These are phyloP conservation scores for Trichoderma sp. DNA, from an alignment of 2,329 filamentous ascomycete genomes.

Conservation along the genomic window DNA sequence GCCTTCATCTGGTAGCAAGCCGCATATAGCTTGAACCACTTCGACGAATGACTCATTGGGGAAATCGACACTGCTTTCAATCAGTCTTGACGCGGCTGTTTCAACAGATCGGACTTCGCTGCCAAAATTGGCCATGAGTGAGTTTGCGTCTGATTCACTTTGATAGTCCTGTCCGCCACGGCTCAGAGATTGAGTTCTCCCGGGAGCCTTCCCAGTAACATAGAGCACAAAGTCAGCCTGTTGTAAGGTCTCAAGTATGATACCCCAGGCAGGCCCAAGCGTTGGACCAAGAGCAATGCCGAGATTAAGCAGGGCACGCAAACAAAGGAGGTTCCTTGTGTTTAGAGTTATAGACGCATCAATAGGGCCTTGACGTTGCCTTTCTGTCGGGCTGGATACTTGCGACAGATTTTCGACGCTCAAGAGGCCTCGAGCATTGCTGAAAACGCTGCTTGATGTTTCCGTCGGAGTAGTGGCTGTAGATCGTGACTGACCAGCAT, in stretches of 20 bases:
- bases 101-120: conserved; percentile 86
- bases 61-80: conserved; percentile 92
- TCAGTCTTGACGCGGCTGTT: conserved; percentile 78
- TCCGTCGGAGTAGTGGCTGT: conserved; percentile 52
- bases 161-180: conserved; percentile 47
- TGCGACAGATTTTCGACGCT: conserved; percentile 71
- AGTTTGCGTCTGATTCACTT: conserved; percentile 52
- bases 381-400: conserved; percentile 57
- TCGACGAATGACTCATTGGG: conserved; percentile 79
- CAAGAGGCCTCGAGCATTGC: conserved; percentile 70
- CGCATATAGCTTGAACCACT: conserved; percentile 74
- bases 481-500: conserved; percentile 46
- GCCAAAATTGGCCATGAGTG: conserved; percentile 66
- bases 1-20: conserved; percentile 57
- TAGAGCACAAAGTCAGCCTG: conserved; percentile 88
- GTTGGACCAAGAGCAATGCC: conserved; percentile 93
- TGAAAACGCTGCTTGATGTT: conserved; percentile 58
- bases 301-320: conserved; percentile 89
- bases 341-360: conserved; percentile 67
- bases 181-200: conserved; percentile 51
- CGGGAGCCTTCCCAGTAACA: conserved; percentile 57
- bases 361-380: conserved; percentile 58
- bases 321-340: conserved; percentile 84
- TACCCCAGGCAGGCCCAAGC: conserved; percentile 81
- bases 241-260: conserved; percentile 87